phyloP scores from a whole-genome alignment of 1,284 basidiomycete species.

The Butyriboletus appendiculatus region DNA sequence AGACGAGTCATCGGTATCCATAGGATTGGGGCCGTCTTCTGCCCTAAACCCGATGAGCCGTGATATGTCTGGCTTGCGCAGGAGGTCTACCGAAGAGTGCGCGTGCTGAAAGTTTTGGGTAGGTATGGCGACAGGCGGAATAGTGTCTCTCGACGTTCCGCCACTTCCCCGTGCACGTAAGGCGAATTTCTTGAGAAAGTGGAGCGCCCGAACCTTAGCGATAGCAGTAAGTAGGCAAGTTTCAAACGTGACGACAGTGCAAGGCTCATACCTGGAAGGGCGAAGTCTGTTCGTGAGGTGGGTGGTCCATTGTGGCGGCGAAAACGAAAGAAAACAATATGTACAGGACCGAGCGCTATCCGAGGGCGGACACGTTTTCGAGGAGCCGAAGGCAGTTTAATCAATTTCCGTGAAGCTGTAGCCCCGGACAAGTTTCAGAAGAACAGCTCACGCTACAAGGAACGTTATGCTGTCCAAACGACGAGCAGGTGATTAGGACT shows the following conservation, averaged over 20 bases:
- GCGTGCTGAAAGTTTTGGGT: slow-evolving; percentile 26
- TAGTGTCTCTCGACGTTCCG: slow-evolving; percentile 24
- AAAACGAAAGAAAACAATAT: slow-evolving; percentile 10
- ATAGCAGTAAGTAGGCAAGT: slow-evolving; percentile 9
- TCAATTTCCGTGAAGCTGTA: slow-evolving; percentile 17
- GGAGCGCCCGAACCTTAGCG: slow-evolving; percentile 38
- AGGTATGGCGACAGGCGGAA: slow-evolving; percentile 18
- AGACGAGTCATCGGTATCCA: slow-evolving; percentile 37
- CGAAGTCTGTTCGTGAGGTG: slow-evolving; percentile 27
- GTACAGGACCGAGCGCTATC: slow-evolving; percentile 19
- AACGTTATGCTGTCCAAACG: not conserved
- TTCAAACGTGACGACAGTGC: slow-evolving; percentile 12
- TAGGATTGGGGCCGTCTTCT: slow-evolving; percentile 29
- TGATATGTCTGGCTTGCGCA: slow-evolving; percentile 47
- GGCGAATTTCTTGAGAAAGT: slow-evolving; percentile 42
- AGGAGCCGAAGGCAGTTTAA: slow-evolving; percentile 24
- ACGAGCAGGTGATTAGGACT: not conserved
- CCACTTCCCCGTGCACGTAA: slow-evolving; percentile 28
- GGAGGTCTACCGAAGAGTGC: slow-evolving; percentile 36
- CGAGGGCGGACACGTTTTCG: slow-evolving; percentile 30
- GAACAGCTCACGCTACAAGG: not conserved
- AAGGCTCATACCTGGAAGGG: slow-evolving; percentile 33
- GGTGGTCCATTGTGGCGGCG: slow-evolving; percentile 27
- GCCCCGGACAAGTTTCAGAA: not conserved
- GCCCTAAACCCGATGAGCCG: slow-evolving; percentile 39